phyloP scores from a whole-genome alignment of 257 asterid species.

The Datura wrightii region DNA sequence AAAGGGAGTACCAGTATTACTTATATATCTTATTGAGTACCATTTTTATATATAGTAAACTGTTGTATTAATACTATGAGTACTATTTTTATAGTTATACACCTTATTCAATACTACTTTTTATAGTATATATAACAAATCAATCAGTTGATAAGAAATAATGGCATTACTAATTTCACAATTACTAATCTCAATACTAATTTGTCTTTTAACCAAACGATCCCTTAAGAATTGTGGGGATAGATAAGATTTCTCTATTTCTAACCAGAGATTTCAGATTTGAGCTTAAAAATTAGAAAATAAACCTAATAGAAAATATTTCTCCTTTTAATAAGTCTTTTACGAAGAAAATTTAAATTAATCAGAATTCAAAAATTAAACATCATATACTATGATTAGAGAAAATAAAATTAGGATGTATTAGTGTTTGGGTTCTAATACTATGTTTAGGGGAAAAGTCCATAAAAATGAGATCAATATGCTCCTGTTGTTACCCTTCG shows the following conservation, averaged over 20 bases:
- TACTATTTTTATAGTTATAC: no score
- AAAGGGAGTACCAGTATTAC: not conserved
- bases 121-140: no score
- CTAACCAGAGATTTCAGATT: not conserved
- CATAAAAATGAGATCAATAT: not conserved
- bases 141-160: no score
- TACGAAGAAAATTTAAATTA: not conserved
- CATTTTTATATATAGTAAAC: no score
- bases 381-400: not conserved
- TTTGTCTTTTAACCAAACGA: not conserved
- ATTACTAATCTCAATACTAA: not conserved
- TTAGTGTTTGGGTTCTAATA: not conserved
- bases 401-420: not conserved
- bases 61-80: no score
- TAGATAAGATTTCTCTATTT: not conserved
- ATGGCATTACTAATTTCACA: not conserved
- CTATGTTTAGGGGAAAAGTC: not conserved
- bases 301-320: not conserved
- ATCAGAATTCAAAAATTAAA: fast-evolving
- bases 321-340: not conserved
- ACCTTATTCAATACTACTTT: no score
- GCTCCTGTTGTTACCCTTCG: no score
- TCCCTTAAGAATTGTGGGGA: not conserved
- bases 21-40: no score
- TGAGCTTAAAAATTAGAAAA: not conserved